Base-by-base conservation (phyloP, 768 basidiomycete species). In the Podaxis sp. region DNA sequence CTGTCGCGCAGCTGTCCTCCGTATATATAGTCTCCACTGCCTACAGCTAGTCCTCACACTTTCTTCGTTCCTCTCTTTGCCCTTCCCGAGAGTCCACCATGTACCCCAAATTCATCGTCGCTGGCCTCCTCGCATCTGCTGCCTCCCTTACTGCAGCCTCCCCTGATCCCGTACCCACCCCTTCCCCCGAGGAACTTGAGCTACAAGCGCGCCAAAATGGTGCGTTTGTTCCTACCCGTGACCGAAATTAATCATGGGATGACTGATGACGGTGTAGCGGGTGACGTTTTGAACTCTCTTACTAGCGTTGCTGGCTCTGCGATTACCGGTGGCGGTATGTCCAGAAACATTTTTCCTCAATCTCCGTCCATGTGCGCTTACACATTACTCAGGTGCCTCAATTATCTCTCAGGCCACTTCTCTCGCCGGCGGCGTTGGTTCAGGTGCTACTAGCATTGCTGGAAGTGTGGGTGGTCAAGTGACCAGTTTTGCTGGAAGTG, bases 161-260 rank as follows among this genome's bases (percentile, higher is more conserved):
- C 14, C 75, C 76, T 25, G 63, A 67, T 55, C 66, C 57, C 4
- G 16, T 55, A 40, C 69, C 71, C 25, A 67, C 64, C 6, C 66
- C 69, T 6, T 65, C 62, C 10, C 67, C 67, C 42, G 48, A 27
- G 7, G 55, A 40, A 5, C 40, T 28, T 11, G 66, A 71, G 58
- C 61, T 73, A 13, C 66, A 80, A 59, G 71, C 74, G 62, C 79
- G 82, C 57, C 79, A 80, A 71, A 61, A 82, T 85, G 25, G 42
- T 60, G 40, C 28, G 57, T 27, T 25, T n/a, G 27, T 9, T 32
- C 28, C 46, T 27, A 9, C 35, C 37, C 27, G 28, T 36, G 35
- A 32, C 42, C 50, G 32, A 55, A 21, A 51, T 42, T 57, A 9
- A 7, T 28, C 35, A 36, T 51, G 40, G 32, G 21, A 27, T 38